Conservation (phyloP, 1,284 basidiomycete species). For the Fomitopsis pinicola region DNA sequence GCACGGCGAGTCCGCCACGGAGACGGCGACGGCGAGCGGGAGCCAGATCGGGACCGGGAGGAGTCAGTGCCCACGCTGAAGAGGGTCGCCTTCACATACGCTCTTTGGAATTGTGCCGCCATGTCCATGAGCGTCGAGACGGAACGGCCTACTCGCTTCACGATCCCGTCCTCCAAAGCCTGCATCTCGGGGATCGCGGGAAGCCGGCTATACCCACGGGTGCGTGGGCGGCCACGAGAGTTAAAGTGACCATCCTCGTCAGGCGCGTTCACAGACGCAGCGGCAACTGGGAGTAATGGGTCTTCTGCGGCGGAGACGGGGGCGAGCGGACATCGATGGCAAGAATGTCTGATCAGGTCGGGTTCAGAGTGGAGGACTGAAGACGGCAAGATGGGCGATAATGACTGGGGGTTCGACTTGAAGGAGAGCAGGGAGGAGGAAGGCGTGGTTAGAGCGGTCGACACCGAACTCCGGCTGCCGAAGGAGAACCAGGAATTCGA, state of each 20-base stretch:
- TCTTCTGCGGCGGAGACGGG: constrained; percentile 11
- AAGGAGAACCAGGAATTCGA: constrained; percentile 57
- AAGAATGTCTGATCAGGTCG: constrained; percentile 2
- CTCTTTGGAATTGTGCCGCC: constrained; percentile 52
- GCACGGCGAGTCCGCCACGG: constrained; percentile 12
- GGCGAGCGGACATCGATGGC: constrained; percentile 7
- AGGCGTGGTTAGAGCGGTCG: constrained; percentile 31
- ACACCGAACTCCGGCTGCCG: constrained; percentile 34
- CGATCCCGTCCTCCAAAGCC: constrained; percentile 15
- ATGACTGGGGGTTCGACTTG: constrained; percentile 25
- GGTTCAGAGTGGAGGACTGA: constrained; percentile 8
- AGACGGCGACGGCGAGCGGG: constrained; percentile 17
- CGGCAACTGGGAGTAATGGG: constrained; percentile 11
- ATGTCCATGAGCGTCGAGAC: constrained; percentile 45
- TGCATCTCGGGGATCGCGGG: background rate
- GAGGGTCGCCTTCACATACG: constrained; percentile 49
- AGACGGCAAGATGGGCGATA: constrained; percentile 18
- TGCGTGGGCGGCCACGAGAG: constrained; percentile 1
- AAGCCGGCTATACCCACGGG: background rate
- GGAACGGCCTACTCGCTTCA: constrained; percentile 35
- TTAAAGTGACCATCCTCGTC: background rate
- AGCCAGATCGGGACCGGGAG: constrained; percentile 12
- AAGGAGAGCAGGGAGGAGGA: constrained; percentile 29
- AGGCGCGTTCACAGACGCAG: constrained; percentile 4
- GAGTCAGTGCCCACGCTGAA: constrained; percentile 34